Conservation (phyloP, 2,329 filamentous ascomycete species). For the Scedosporium apiospermum region DNA sequence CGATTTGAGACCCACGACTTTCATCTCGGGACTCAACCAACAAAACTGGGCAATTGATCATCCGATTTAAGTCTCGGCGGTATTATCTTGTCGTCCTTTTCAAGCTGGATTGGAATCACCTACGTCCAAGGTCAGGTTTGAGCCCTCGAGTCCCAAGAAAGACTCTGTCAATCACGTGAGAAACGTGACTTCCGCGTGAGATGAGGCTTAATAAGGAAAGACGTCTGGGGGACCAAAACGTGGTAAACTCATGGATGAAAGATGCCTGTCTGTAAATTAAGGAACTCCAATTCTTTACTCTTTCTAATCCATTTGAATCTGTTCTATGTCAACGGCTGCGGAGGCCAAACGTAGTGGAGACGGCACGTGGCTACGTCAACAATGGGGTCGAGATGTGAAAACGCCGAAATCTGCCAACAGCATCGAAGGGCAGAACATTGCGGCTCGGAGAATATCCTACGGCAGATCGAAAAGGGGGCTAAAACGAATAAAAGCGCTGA, state of each 20-base stretch:
- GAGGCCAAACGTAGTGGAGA: too few relatives aligned
- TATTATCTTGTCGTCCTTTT: background rate
- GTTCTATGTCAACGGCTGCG: too few relatives aligned
- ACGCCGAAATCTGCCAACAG: too few relatives aligned
- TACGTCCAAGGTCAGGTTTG: background rate
- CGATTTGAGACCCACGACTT: background rate
- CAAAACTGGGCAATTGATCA: background rate
- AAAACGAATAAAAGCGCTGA: too few relatives aligned
- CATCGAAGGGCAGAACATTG: too few relatives aligned
- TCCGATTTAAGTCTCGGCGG: background rate
- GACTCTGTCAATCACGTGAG: background rate
- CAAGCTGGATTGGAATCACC: background rate
- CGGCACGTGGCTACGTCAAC: too few relatives aligned
- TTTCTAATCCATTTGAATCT: too few relatives aligned
- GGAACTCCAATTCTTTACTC: too few relatives aligned
- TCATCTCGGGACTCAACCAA: background rate
- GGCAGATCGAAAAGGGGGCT: too few relatives aligned
- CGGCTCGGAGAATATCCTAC: too few relatives aligned
- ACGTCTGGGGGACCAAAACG: background rate
- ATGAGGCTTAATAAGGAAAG: background rate
- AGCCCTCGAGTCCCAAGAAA: background rate
- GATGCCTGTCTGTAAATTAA: too few relatives aligned
- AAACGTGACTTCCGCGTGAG: background rate
- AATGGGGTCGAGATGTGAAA: too few relatives aligned
- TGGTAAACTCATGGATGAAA: background rate